Percentiles rank a stretch among this genome's conserved stretches.
These are phyloP conservation scores for Rhododendron henanense DNA, from an alignment of 148 eudicot species.

Conservation along the genomic window DNA sequence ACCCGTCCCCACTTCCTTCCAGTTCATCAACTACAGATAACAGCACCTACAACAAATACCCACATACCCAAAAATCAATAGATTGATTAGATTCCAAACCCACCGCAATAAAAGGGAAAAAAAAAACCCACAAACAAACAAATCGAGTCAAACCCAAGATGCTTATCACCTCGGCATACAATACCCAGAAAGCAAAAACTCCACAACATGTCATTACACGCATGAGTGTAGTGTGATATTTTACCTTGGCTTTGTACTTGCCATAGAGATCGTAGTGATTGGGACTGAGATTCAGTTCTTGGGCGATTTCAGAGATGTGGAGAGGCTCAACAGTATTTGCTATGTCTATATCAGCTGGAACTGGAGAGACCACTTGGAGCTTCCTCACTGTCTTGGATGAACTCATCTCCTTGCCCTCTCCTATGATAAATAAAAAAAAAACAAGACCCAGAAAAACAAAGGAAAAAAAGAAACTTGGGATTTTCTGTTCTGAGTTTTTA, in stretches of 20 bases:
- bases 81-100: neutral
- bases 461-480: neutral
- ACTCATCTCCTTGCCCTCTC: constrained; percentile 15
- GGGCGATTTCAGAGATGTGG: constrained; percentile 78
- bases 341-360: constrained; percentile 89
- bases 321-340: constrained; percentile 76
- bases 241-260: constrained; percentile 94
- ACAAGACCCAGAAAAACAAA: neutral
- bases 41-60: constrained; percentile 49
- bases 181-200: constrained; percentile 1
- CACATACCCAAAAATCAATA: constrained; percentile 12
- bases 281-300: constrained; percentile 57
- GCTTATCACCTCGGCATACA: neutral
- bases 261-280: constrained; percentile 87
- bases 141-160: neutral
- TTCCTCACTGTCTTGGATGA: constrained; percentile 45
- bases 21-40: constrained; percentile 75
- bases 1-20: constrained; percentile 65
- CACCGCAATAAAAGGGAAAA: neutral
- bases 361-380: constrained; percentile 67
- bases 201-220: neutral
- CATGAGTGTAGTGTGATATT: neutral
- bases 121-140: neutral
- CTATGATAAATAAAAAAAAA: neutral
- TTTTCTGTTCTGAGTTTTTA: neutral